Conservation (phyloP, 495 filamentous ascomycete species). For the Aspergillus baeticus region DNA sequence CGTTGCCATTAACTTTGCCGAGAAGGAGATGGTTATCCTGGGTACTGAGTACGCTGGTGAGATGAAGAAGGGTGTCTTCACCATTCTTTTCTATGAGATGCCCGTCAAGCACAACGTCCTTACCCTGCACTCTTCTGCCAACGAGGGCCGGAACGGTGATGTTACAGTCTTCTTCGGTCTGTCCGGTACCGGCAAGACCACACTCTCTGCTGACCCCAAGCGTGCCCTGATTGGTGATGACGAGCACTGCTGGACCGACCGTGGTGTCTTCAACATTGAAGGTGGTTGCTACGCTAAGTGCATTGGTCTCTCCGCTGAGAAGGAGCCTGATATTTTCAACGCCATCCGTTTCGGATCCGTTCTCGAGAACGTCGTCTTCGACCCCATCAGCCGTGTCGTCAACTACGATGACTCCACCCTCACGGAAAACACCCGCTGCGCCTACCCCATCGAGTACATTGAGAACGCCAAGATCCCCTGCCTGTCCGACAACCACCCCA, state of each 20-base stretch:
- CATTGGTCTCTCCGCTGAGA: constrained; percentile 95
- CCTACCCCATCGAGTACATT: constrained; percentile 99
- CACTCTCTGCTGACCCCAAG: constrained; percentile 94
- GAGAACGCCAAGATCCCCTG: constrained; percentile 98
- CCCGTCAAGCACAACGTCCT: constrained; percentile 98
- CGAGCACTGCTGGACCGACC: constrained; percentile 99
- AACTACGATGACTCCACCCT: constrained; percentile 94
- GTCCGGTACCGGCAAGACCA: constrained; percentile 98
- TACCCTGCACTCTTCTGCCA: constrained; percentile 93
- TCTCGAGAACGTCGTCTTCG: constrained; percentile 97
- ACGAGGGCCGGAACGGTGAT: constrained; percentile 83
- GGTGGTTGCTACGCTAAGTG: constrained; percentile 99
- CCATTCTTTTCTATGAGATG: constrained; percentile 99
- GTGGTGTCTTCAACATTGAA: constrained; percentile 98
- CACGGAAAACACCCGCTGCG: constrained; percentile 97
- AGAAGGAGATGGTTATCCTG: constrained; percentile 97
- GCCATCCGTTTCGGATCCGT: constrained; percentile 97
- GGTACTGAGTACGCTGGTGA: constrained; percentile 99
- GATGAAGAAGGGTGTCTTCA: constrained; percentile 99
- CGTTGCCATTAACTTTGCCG: constrained; percentile 83
- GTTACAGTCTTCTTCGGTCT: constrained; percentile 99
- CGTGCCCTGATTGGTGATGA: constrained; percentile 96
- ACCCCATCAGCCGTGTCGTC: constrained; percentile 82
- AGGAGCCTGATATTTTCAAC: constrained; percentile 97
- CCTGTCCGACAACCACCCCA: constrained; percentile 79